phyloP scores from a whole-genome alignment of 306 rosid species.

The Geum urbanum region DNA sequence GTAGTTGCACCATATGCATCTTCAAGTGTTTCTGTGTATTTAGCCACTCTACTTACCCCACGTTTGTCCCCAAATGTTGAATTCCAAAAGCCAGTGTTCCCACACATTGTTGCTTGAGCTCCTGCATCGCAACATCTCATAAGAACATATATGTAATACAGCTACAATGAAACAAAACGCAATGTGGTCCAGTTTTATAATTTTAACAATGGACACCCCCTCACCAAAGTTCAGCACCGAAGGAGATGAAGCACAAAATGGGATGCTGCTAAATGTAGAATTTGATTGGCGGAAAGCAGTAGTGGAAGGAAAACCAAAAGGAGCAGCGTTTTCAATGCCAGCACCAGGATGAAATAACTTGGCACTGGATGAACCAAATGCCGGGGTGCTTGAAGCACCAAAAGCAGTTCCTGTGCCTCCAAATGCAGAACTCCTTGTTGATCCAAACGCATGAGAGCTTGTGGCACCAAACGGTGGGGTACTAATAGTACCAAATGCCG shows the following conservation, averaged over 20 bases:
- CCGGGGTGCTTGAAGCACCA: slow-evolving; percentile 37
- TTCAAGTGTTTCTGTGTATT: slow-evolving; percentile 62
- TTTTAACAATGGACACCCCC: background rate
- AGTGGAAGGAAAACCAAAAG: slow-evolving; percentile 60
- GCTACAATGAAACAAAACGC: background rate
- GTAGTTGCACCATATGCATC: slow-evolving; percentile 43
- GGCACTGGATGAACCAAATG: slow-evolving; percentile 37
- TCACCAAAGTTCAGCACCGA: slow-evolving; percentile 75
- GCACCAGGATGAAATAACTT: slow-evolving; percentile 2
- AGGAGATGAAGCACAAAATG: slow-evolving; percentile 62
- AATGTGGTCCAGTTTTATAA: background rate
- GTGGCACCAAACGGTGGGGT: slow-evolving; percentile 29
- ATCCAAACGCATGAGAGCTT: slow-evolving; percentile 25
- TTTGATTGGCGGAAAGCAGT: slow-evolving; percentile 67
- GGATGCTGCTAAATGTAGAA: slow-evolving; percentile 65
- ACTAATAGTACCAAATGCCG: slow-evolving; percentile 31
- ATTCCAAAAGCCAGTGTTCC: slow-evolving; percentile 59
- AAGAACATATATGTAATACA: slow-evolving; percentile 1
- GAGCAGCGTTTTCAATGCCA: slow-evolving; percentile 59
- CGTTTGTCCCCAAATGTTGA: slow-evolving; percentile 70
- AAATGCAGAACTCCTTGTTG: slow-evolving; percentile 33
- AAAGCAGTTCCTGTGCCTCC: slow-evolving; percentile 37
- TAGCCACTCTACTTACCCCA: slow-evolving; percentile 75
- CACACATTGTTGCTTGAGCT: slow-evolving; percentile 61
- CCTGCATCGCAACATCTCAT: slow-evolving; percentile 35